Base-by-base conservation (phyloP, 2,329 filamentous ascomycete genomes). In the Colletotrichum melonis region DNA sequence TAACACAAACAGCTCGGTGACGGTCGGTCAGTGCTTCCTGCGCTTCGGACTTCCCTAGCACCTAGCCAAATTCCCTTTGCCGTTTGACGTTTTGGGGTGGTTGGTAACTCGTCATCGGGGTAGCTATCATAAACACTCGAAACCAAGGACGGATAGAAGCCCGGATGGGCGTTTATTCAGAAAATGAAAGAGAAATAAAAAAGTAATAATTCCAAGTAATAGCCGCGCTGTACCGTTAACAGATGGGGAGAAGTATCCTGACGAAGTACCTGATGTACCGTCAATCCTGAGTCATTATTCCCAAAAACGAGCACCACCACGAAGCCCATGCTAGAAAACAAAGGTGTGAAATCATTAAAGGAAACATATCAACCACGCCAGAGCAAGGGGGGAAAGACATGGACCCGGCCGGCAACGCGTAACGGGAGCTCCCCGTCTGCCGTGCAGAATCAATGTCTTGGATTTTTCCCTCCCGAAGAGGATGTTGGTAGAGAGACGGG, bases 71-170 rank as follows among this genome's bases (percentile, higher is more conserved):
- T 5, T 16, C 14, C 32, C 9, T 8, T 49, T 68, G 35, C 63
- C 35, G 55, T 30, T 68, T 69, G 65, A 52, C 30, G 8, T 49
- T 49, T 6, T 24, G 35, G 38, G 35, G 11, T 46, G 16, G 16
- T 46, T 46, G 42, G 14, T n/a, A 7, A 19, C 49, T 30, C 35
- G 57, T 35, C 58, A 14, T 42, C 22, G 9, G 24, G 30, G 6
- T 46, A 59, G 64, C 69, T 42, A 30, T 64, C 66, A 55, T 26
- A 32, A 54, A 30, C 52, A 52, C 19, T 38, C 38, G 38, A 52
- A 68, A 52, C 52, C 16, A n/a, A 56, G 26, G 12, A 22, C 70
- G 67, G 70, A 42, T 24, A 38, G 70, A 73, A 73, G 42, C 22
- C 66, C 66, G 70, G 24, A 6, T n/a, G 66, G 24, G 2, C 16